Evolutionary conservation across 2,329 filamentous ascomycete genomes (phyloP).

Genomic region (Dryadomyces sulphureus): DNA sequence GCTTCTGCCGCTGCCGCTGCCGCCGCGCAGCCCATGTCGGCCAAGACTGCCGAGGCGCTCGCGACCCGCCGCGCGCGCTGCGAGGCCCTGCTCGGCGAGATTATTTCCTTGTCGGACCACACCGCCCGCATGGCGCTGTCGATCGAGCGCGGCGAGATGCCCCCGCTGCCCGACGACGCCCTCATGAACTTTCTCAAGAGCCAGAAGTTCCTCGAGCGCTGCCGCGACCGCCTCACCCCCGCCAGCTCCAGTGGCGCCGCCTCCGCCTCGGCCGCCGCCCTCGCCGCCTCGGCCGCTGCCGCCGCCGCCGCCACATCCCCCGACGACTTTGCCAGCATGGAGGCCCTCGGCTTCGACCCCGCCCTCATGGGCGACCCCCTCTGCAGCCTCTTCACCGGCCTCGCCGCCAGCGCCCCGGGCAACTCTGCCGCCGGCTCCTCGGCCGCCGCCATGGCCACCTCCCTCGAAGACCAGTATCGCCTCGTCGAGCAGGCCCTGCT

Average conservation of each 20-base stretch:
- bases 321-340: not conserved
- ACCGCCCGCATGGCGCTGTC: slow-evolving; percentile 25
- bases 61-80: slow-evolving; percentile 9
- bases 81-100: slow-evolving; percentile 21
- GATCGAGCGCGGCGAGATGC: slow-evolving; percentile 14
- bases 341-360: slow-evolving; percentile 1
- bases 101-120: slow-evolving; percentile 27
- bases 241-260: not conserved
- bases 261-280: not conserved
- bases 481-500: slow-evolving; percentile 12
- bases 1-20: not conserved
- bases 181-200: slow-evolving; percentile 11
- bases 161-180: slow-evolving; percentile 9
- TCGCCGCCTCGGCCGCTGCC: not conserved
- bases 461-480: slow-evolving; percentile 12
- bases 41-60: slow-evolving; percentile 8
- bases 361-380: slow-evolving; percentile 6
- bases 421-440: not conserved
- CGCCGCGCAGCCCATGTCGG: slow-evolving; percentile 2
- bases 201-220: slow-evolving; percentile 11
- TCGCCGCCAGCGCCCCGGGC: slow-evolving; percentile 1
- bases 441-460: not conserved
- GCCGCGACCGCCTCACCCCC: slow-evolving; percentile 8
- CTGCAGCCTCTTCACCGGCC: slow-evolving; percentile 8
- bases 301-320: not conserved